Percentiles rank a stretch among this genome's conserved stretches.
phyloP scores from a whole-genome alignment of 2,329 filamentous ascomycete species.

The Cytospora mali region DNA sequence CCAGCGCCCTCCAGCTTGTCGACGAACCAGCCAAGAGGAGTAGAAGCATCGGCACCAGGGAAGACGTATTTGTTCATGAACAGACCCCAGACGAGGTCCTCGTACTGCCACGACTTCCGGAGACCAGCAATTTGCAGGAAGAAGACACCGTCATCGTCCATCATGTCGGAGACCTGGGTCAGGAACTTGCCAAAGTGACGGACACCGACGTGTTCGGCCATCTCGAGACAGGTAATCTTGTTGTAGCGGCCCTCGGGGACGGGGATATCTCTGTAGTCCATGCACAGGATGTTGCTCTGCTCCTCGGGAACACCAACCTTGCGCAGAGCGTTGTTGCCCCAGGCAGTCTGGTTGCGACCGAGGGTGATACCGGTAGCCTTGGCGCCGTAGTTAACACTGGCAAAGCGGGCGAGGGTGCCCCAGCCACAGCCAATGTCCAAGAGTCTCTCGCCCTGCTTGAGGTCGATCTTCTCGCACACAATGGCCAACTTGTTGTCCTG shows the following conservation, averaged over 20 bases:
- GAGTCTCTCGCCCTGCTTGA: constrained; percentile 78
- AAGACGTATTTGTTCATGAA: constrained; percentile 99
- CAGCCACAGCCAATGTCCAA: constrained; percentile 98
- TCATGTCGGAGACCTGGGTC: constrained; percentile 88
- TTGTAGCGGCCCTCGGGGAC: constrained; percentile 78
- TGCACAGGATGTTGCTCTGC: constrained; percentile 90
- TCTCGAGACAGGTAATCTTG: constrained; percentile 97
- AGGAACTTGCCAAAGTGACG: constrained; percentile 82
- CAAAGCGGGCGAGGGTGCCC: constrained; percentile 94
- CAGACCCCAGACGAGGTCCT: constrained; percentile 95
- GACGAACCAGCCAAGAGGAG: constrained; percentile 85
- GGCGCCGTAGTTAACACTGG: constrained; percentile 87
- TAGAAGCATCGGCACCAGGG: constrained; percentile 93
- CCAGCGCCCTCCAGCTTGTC: constrained; percentile 83
- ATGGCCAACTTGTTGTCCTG: constrained; percentile 97
- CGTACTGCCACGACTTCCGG: constrained; percentile 94
- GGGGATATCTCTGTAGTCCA: constrained; percentile 95
- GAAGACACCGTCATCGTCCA: constrained; percentile 94
- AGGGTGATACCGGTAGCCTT: constrained; percentile 86
- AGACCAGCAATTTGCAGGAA: constrained; percentile 96
- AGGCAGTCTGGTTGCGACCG: constrained; percentile 93
- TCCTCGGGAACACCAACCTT: constrained; percentile 79
- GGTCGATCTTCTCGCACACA: constrained; percentile 92
- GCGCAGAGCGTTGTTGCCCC: constrained; percentile 89
- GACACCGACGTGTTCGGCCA: constrained; percentile 98